Conservation (phyloP, 768 basidiomycete species). For the Chalciporus pseudorubinellus region DNA sequence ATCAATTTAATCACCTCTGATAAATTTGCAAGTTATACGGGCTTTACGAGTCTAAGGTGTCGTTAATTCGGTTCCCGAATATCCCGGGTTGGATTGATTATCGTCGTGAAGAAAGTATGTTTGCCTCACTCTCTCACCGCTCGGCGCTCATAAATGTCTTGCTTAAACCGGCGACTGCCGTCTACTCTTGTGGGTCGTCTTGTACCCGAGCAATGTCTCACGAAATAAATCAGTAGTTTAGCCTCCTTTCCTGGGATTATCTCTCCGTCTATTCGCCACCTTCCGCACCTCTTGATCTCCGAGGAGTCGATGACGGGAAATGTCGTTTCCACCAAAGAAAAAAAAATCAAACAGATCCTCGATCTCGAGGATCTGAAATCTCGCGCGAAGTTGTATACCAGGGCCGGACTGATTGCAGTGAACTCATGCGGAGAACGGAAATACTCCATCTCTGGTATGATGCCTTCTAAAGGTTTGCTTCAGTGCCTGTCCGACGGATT, state of each 20-base stretch:
- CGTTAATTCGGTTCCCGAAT: slow-evolving; percentile 1
- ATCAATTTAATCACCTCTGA: not conserved
- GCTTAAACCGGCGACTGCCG: slow-evolving; percentile 17
- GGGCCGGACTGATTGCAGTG: slow-evolving; percentile 18
- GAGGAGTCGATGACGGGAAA: slow-evolving; percentile 23
- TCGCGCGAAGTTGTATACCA: slow-evolving; percentile 5
- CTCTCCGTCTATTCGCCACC: not conserved
- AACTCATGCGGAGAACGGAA: slow-evolving; percentile 5
- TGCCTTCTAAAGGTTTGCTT: slow-evolving; percentile 1
- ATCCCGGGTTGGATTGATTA: slow-evolving; percentile 6
- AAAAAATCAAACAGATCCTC: slow-evolving; percentile 5
- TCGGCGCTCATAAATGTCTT: not conserved
- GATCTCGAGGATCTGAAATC: slow-evolving; percentile 6
- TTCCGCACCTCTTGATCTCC: slow-evolving; percentile 22
- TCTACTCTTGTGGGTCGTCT: slow-evolving; percentile 12
- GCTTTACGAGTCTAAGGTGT: slow-evolving; percentile 1
- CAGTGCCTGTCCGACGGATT: not conserved
- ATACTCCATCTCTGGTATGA: not conserved
- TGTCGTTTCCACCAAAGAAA: slow-evolving; percentile 8
- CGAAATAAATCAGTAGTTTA: slow-evolving; percentile 17
- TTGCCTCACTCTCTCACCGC: slow-evolving; percentile 1
- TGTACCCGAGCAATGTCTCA: slow-evolving; percentile 24
- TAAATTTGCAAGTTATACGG: not conserved
- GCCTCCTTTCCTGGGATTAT: slow-evolving; percentile 12
- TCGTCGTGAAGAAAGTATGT: not conserved